These are phyloP conservation scores for Aspergillus udagawae DNA, from an alignment of 2,329 filamentous ascomycete genomes.

Conservation along the genomic window DNA sequence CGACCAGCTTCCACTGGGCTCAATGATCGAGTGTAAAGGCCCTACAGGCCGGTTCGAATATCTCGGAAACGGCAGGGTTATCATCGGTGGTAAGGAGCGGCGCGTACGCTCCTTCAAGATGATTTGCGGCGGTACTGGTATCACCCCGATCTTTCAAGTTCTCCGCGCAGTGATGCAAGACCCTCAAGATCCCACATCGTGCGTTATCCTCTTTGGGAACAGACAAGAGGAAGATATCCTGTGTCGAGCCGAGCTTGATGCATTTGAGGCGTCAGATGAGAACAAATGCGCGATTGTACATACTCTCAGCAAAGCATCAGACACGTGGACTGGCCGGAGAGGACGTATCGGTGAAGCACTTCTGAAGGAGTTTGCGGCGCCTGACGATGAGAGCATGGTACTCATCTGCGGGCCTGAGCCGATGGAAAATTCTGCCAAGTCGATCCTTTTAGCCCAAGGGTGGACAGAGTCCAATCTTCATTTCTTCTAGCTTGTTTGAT, in stretches of 20 bases:
- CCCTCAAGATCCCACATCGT: slow-evolving; percentile 59
- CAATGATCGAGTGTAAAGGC: slow-evolving; percentile 79
- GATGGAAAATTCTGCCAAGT: slow-evolving; percentile 65
- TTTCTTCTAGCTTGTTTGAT: slow-evolving; percentile 58
- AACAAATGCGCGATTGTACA: slow-evolving; percentile 61
- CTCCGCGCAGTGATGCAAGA: slow-evolving; percentile 69
- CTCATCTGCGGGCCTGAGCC: slow-evolving; percentile 75
- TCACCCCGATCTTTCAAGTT: slow-evolving; percentile 89
- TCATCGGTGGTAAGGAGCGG: slow-evolving; percentile 55
- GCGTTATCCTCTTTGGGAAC: slow-evolving; percentile 76
- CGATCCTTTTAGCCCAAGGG: slow-evolving; percentile 57
- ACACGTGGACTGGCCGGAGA: slow-evolving; percentile 63
- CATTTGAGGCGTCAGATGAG: slow-evolving; percentile 50
- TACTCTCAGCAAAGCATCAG: slow-evolving; percentile 61
- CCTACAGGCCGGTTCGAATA: slow-evolving; percentile 86
- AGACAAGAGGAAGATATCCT: slow-evolving; percentile 76
- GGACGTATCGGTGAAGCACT: slow-evolving; percentile 65
- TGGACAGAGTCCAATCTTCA: slow-evolving; percentile 70
- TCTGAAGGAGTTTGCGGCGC: slow-evolving; percentile 53
- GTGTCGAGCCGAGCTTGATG: slow-evolving; percentile 68
- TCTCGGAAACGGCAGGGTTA: slow-evolving; percentile 61
- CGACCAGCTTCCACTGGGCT: slow-evolving; percentile 66
- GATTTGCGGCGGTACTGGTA: slow-evolving; percentile 83
- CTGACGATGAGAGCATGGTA: slow-evolving; percentile 57
- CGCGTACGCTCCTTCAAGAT: slow-evolving; percentile 69